Base-by-base conservation (phyloP, 2,329 filamentous ascomycete species). In the Aspergillus chevalieri region DNA sequence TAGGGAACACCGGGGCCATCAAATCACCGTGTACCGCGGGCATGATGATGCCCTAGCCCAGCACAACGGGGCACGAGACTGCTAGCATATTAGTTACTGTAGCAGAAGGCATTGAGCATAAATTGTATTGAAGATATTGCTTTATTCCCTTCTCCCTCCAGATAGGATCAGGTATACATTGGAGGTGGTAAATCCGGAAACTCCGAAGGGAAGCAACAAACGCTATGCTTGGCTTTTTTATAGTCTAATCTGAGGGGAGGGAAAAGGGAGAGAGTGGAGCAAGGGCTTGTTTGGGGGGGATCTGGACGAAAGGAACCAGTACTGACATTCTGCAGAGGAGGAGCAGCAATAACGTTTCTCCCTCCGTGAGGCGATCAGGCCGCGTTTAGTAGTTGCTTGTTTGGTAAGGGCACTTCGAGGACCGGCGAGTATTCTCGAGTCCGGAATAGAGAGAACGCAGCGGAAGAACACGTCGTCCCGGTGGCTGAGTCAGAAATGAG, bases 401-500 rank as follows among this genome's bases (percentile, higher is more conserved):
- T 38, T 38, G 15, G 34, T 21, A 21, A 55, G 61, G 46, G 66
- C 61, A 70, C 67, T 69, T 70, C 67, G 57, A 66, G 67, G 67
- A 69, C 64, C 65, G 67, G 66, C 62, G 65, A 57, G 67, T 70
- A 70, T 69, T 70, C 66, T 70, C 60, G 66, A 70, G 67, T 67
- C 66, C 66, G 67, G 66, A 69, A 69, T 62, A 63, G 52, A 53
- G 52, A 59, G 61, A 67, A 67, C 66, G 67, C 67, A 68, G 64
- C 52, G 26, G 57, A 62, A 65, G 65, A 67, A 60, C 42, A 60
- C 57, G 55, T 62, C 57, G 62, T 67, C 64, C 62, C 58, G 61
- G 55, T 47, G 48, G 55, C 34, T 62, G 54, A 60, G 47, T 61
- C 50, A 59, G 12, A n/a, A n/a, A n/a, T n/a, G n/a, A n/a, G n/a